phyloP scores from a whole-genome alignment of 2,329 filamentous ascomycete genomes.

The Penicillium sp. region DNA sequence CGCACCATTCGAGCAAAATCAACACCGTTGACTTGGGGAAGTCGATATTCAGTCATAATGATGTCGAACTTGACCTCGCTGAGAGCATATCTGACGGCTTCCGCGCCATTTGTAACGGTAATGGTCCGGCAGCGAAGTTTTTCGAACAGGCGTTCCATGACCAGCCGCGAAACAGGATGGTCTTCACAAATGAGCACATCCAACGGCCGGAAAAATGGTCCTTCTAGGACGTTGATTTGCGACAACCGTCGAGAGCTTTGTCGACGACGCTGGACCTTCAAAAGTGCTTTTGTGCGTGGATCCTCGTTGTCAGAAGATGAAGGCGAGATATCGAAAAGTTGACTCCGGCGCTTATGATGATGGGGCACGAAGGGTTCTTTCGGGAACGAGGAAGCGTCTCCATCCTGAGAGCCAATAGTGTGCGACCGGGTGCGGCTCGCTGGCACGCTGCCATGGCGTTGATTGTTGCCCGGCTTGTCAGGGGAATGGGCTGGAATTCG shows the following conservation, averaged over 20 bases:
- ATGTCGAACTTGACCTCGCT: conserved; percentile 98
- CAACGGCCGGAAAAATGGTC: conserved; percentile 76
- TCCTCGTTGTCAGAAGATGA: conserved; percentile 97
- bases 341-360: conserved; percentile 84
- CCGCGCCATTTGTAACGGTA: conserved; percentile 77
- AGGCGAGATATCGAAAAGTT: conserved; percentile 91
- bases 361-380: conserved; percentile 53
- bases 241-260: conserved; percentile 92
- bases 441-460: conserved; percentile 56
- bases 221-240: conserved; percentile 75
- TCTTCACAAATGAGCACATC: conserved; percentile 97
- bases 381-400: conserved; percentile 61
- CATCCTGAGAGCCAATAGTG: conserved; percentile 89
- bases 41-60: conserved; percentile 93
- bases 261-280: conserved; percentile 86
- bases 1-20: conserved; percentile 97
- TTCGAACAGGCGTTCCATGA: conserved; percentile 97
- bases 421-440: conserved; percentile 70
- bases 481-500: conserved; percentile 42
- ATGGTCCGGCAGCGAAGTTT: conserved; percentile 92
- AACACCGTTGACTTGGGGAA: conserved; percentile 87
- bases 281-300: conserved; percentile 75
- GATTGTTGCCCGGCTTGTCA: conserved; percentile 54
- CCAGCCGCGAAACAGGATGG: conserved; percentile 88
- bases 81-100: conserved; percentile 86